Evolutionary conservation across 805 yeast genomes (phyloP).

Genomic region (Phaffomyces thermotolerans): DNA sequence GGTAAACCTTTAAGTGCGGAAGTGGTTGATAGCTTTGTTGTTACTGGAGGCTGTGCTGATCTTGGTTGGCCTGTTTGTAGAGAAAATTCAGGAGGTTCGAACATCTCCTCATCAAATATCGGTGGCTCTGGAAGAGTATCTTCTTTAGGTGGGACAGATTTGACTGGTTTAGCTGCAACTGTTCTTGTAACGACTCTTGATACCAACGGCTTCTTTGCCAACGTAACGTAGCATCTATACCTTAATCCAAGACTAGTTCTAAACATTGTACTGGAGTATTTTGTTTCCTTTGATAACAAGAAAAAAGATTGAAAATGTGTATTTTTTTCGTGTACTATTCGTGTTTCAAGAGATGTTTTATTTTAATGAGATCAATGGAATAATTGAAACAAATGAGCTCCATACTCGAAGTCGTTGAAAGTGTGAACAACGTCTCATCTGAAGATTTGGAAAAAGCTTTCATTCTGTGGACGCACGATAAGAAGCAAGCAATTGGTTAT

Average conservation of each 20-base stretch:
- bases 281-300: background rate
- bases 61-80: slow-evolving; percentile 19
- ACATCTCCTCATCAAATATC: slow-evolving; percentile 1
- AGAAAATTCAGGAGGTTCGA: slow-evolving; percentile 20
- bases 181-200: slow-evolving; percentile 2
- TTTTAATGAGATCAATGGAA: background rate
- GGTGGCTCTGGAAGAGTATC: background rate
- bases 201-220: background rate
- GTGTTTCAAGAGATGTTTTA: background rate
- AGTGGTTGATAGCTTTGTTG: background rate
- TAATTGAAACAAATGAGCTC: background rate
- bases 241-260: background rate
- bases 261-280: background rate
- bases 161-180: background rate
- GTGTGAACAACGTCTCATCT: slow-evolving; percentile 21
- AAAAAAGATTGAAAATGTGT: background rate
- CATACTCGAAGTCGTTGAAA: slow-evolving; percentile 10
- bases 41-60: background rate
- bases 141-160: too few species aligned
- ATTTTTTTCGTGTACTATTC: background rate
- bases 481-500: slow-evolving; percentile 10
- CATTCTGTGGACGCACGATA: slow-evolving; percentile 14
- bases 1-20: slow-evolving; percentile 13
- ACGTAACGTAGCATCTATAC: slow-evolving; percentile 2
- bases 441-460: background rate